phyloP scores from a whole-genome alignment of 2,329 filamentous ascomycete genomes.

The Nothophoma quercina region DNA sequence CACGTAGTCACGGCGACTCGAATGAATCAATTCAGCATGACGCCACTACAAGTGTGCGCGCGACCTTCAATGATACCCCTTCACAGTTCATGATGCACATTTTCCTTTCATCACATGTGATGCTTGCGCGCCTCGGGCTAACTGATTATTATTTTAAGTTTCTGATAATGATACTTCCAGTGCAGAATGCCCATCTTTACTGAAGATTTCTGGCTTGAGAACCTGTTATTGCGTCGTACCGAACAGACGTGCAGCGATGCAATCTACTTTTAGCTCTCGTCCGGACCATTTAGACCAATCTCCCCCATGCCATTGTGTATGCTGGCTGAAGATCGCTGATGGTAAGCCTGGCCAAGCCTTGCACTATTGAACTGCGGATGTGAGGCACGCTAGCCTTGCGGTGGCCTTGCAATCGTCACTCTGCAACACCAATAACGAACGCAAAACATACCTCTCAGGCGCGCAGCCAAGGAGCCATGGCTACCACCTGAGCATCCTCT shows the following conservation, averaged over 20 bases:
- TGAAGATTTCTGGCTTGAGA: no score
- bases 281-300: no score
- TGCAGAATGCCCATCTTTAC: no score
- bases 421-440: neutral
- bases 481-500: neutral
- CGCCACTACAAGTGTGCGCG: slow-evolving; percentile 29
- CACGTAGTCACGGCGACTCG: slow-evolving; percentile 48
- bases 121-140: no score
- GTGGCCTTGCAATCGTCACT: neutral
- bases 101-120: no score
- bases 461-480: neutral
- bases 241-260: no score
- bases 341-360: slow-evolving; percentile 2
- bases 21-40: slow-evolving; percentile 48
- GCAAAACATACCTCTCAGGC: neutral
- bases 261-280: no score
- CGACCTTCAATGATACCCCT: slow-evolving; percentile 23
- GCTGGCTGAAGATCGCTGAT: no score
- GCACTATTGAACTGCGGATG: neutral
- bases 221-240: no score
- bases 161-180: no score
- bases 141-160: no score
- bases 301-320: no score
- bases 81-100: slow-evolving; percentile 6
- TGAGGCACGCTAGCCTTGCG: neutral